Evolutionary conservation across 2,329 filamentous ascomycete genomes (phyloP), one percentile per base, ranked within the genome.

Genomic region (Paracamarosporium sp.): DNA sequence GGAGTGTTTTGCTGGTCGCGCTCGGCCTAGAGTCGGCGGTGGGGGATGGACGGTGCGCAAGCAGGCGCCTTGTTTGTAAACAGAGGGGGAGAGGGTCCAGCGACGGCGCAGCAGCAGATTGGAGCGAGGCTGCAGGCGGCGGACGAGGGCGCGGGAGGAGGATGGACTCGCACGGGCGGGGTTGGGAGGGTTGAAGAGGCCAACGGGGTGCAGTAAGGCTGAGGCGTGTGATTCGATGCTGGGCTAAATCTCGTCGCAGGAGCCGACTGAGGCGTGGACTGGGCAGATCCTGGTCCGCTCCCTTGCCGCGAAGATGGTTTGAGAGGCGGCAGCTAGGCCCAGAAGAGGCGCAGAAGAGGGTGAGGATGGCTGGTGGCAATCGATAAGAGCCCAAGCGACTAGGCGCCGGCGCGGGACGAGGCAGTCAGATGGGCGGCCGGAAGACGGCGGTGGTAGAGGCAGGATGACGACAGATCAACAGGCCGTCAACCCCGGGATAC

Each of bases 221-320:
- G 65, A 58, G n/a, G n/a, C 50, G 48, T 50, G 55, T 65, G 65
- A 67, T 65, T 67, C 61, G 64, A 57, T 53, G 61, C 40, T 31
- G 60, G 61, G 64, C 55, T 61, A 61, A 62, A 63, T 35, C 48
- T 43, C 57, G 59, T 60, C 61, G 58, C 59, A 56, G 59, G 45
- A 54, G 45, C 36, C 57, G 52, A 56, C 63, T 67, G 62, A 64
- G 61, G 63, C 62, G 53, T 44, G 43, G 46, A 59, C 59, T 53
- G 65, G 60, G 56, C 61, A 56, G 50, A 52, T 46, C 40, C 54
- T 57, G 57, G 54, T 51, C 54, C 38, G 25, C 48, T 46, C 54
- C 52, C 40, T 54, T 48, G 46, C 53, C 25, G 31, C 35, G 50
- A 52, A 33, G 57, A 45, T 38, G 46, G 60, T 57, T 51, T 55